Evolutionary conservation across 83 land plant species (phyloP).

Genomic region (Larix sibirica): DNA sequence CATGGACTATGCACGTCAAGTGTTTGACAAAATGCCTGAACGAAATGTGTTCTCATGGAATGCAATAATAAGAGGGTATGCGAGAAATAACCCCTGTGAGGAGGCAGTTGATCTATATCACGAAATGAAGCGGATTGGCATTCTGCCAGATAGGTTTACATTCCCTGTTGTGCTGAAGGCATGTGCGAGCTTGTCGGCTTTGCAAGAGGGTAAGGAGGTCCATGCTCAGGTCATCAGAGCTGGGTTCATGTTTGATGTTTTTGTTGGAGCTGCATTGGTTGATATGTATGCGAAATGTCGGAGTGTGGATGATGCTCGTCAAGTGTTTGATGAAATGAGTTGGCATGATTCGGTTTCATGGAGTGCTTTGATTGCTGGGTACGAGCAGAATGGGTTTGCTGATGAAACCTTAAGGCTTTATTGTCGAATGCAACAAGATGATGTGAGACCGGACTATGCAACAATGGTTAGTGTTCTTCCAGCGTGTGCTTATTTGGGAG

Average conservation of each 20-base stretch:
- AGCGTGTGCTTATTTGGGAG: slow-evolving; percentile 34
- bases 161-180: slow-evolving; percentile 51
- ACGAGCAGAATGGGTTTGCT: slow-evolving; percentile 9
- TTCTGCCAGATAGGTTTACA: slow-evolving; percentile 44
- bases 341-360: slow-evolving; percentile 19
- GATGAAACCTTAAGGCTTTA: slow-evolving; percentile 17
- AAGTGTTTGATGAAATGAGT: slow-evolving; percentile 1
- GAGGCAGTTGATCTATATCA: slow-evolving; percentile 27
- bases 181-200: slow-evolving; percentile 39
- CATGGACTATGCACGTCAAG: slow-evolving; percentile 18
- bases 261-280: slow-evolving; percentile 39
- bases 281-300: slow-evolving; percentile 56
- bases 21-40: slow-evolving; percentile 22
- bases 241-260: slow-evolving; percentile 23
- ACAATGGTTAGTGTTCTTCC: slow-evolving; percentile 53
- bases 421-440: slow-evolving; percentile 16
- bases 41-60: slow-evolving; percentile 33
- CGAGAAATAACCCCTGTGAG: slow-evolving; percentile 31
- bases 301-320: neutral
- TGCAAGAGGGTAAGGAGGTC: slow-evolving; percentile 44
- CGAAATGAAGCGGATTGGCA: slow-evolving; percentile 39
- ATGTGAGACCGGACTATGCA: slow-evolving; percentile 41
- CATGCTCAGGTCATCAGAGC: slow-evolving; percentile 38
- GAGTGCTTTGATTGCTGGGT: slow-evolving; percentile 28
- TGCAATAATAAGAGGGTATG: slow-evolving; percentile 42